Conservation (phyloP, 2,329 filamentous ascomycete species). For the Sarocladiaceae sp. region DNA sequence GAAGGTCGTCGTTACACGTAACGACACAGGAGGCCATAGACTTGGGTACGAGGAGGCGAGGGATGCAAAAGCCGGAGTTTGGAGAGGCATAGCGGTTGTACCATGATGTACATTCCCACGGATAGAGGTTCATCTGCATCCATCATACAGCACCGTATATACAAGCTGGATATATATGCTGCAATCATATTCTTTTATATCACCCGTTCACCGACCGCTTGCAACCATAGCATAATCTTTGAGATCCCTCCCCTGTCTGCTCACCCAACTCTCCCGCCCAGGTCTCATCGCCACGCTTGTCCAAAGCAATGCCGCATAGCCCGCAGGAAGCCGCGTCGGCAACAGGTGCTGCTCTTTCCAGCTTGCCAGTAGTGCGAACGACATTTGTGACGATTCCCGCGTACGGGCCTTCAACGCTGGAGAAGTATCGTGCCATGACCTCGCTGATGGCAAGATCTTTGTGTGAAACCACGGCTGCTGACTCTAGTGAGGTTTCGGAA, state of each 20-base stretch:
- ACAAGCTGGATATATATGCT: background rate
- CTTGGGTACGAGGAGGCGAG: background rate
- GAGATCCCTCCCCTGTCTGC: conserved; percentile 18
- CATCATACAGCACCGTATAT: conserved; percentile 2
- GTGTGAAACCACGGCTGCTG: conserved; percentile 53
- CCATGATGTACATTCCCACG: conserved; percentile 9
- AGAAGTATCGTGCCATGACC: conserved; percentile 85
- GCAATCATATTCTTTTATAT: conserved; percentile 14
- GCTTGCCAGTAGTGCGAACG: conserved; percentile 82
- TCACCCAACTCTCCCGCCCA: conserved; percentile 59
- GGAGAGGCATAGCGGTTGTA: background rate
- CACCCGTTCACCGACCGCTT: conserved; percentile 58
- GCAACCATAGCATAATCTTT: conserved; percentile 67
- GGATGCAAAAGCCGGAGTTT: conserved; percentile 6
- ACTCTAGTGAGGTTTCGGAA: conserved; percentile 25
- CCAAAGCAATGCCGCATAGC: conserved; percentile 66
- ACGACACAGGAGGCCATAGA: background rate
- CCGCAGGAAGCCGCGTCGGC: conserved; percentile 44
- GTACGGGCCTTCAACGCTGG: conserved; percentile 74
- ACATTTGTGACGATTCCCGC: conserved; percentile 94
- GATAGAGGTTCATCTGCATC: background rate
- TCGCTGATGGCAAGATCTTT: conserved; percentile 86
- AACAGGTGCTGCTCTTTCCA: conserved; percentile 46
- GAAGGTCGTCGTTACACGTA: background rate
- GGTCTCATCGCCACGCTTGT: conserved; percentile 57